Evolutionary conservation across 1,284 basidiomycete genomes (phyloP), one percentile per base, ranked within the genome.

Genomic region (Leccinum fallax): DNA sequence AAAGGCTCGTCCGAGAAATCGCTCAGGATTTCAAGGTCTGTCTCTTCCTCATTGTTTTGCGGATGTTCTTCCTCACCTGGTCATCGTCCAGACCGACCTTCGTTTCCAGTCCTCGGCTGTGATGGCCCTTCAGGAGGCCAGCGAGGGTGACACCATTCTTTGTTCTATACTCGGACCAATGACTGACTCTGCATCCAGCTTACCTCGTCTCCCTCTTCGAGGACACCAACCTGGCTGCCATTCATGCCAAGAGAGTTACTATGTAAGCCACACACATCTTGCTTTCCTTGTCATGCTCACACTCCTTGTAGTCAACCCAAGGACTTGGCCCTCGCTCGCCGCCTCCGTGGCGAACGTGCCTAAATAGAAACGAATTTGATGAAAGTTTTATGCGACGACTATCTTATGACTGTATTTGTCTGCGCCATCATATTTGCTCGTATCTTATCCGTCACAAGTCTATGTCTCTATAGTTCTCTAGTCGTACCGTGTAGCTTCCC

Each of bases 1-100:
- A 90, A 74, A 84, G 88, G 69, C 84, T 91, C 57, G 89, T 90
- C 63, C 85, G 89, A 71, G 89, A 90, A 73, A 89, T 87, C 58
- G 85, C 85, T 40, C 86, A 88, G 76, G 87, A 88, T 73, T 87
- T 88, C 77, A 88, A 88, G 83, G 87, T 87, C 46, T 70, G 82
- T 72, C 40, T 66, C 8, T 16, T n/a, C 9, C 1, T 38, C 16
- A 0, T 38, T 2, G 3, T 32, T 8, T 55, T 5, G 36, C 59
- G 8, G 26, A 36, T 15, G 3, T 30, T 0, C 21, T 34, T 40
- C n/a, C 21, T 61, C 34, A 65, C 16, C 4, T 30, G 7, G 6
- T 63, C 52, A 55, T 53, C 0, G 15, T 53, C 24, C 28, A 73
- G 74, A 69, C 68, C 30, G 73, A 75, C 49, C 74, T 73, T 48